Evolutionary conservation across 2,329 filamentous ascomycete species (phyloP), one percentile per base, ranked within the genome.

Genomic region (Aspergillus sp.): DNA sequence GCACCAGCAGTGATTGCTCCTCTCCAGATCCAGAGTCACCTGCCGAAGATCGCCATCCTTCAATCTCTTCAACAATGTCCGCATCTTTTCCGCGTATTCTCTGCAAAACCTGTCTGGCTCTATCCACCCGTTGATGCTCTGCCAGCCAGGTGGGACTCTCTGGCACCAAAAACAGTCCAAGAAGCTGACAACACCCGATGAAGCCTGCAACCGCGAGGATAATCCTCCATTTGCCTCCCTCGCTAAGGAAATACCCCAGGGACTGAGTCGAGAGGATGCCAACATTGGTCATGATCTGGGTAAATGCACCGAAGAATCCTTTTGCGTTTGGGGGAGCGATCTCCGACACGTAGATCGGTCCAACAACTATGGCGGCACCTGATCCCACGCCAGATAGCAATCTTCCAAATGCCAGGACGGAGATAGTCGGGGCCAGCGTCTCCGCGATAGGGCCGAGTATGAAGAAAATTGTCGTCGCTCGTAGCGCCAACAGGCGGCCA

Each of bases 261-360:
- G 88, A 83, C 75, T 98, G 95, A 0, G 93, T 89, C 26, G 87
- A 78, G 49, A 99, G 78, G 55, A 99, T 97, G 57, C 95, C 95
- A 24, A 93, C 80, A 70, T 98, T 98, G 80, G 93, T 93, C 76
- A 92, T 93, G 70, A 98, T 88, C 73, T 99, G 94, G 0, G 95
- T 98, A 76, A 96, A 79, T 39, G 83, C 81, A 11, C 86, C 86
- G 67, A 96, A 98, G 63, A 96, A 86, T 5, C 92, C 93, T 56
- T 88, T 86, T 65, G 89, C 85, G 16, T 82, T 79, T 0, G 86
- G 86, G 4, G 94, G 95, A 0, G 93, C 89, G 26, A 97, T 85
- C 76, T 99, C 95, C 50, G 92, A 93, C 67, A 99, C 92, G 80
- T 96, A 99, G 20, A 99, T 85, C 0, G 95, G 95, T 2, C 96